These are phyloP conservation scores for Candida qinlingensis DNA, from an alignment of 805 yeast species.

Conservation along the genomic window DNA sequence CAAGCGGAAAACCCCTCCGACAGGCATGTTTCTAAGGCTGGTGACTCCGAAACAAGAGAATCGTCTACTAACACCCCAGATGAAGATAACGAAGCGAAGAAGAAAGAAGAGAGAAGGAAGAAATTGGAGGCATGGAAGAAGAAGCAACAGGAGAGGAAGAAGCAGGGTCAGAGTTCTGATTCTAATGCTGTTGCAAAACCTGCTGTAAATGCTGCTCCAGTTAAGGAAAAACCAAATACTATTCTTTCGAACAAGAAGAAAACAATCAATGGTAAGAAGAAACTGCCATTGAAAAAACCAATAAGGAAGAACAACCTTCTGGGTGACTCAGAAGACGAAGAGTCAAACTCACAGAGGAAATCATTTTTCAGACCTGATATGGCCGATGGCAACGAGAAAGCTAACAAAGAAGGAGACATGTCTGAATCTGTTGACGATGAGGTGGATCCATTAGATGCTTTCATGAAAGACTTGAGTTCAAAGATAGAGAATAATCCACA, in stretches of 20 bases:
- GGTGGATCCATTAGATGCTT: conserved; percentile 44
- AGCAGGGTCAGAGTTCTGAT: conserved; percentile 9
- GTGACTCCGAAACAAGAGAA: not conserved
- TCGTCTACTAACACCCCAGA: conserved; percentile 7
- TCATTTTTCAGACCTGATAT: conserved; percentile 19
- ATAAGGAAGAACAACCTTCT: conserved; percentile 18
- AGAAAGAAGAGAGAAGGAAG: conserved; percentile 29
- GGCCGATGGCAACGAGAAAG: conserved; percentile 2
- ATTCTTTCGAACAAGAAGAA: not conserved
- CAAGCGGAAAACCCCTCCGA: not conserved
- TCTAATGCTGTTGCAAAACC: not conserved
- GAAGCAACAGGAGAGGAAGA: conserved; percentile 29
- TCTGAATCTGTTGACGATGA: conserved; percentile 18
- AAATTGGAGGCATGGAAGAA: conserved; percentile 50
- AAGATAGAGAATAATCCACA: not conserved
- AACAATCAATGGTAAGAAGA: not conserved
- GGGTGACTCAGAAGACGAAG: conserved; percentile 29
- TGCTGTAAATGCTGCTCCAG: not conserved
- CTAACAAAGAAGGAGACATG: conserved; percentile 1
- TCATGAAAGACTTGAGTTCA: conserved; percentile 29
- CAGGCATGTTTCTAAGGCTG: conserved; percentile 10
- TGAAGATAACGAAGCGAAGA: conserved; percentile 10
- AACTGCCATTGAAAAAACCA: not conserved
- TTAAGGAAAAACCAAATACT: not conserved
- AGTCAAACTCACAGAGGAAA: conserved; percentile 13